Evolutionary conservation across 805 yeast genomes (phyloP), one percentile per base, ranked within the genome.

Genomic region (Naumovozyma dairenensis): DNA sequence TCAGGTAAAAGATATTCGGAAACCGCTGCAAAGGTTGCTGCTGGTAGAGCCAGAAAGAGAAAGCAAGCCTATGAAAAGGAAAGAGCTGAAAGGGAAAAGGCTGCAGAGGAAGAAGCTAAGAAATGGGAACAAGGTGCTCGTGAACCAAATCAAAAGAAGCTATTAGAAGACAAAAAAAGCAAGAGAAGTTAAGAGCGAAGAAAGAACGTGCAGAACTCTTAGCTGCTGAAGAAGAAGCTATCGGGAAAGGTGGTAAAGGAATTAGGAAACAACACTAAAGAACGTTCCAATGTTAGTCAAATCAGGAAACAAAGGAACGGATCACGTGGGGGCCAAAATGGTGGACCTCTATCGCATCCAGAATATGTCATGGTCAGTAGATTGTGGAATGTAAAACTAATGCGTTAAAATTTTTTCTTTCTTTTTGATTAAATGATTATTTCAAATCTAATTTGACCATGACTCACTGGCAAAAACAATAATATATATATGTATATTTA

Each of bases 1-100:
- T 46, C 48, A 44, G 56, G 56, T 33, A 51, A 51, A 33, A 45
- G 56, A 39, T 51, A 48, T 33, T 40, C 48, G 6, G 56, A 51
- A 40, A 42, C 55, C 24, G 54, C 54, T 9, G 43, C 48, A 6
- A 51, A 51, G 36, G 49, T 48, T 21, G 50, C 50, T 16, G 53
- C 48, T 21, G 56, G 56, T 9, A 38, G 42, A 35, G 53, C 51
- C 16, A 48, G 56, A 43, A 48, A 51, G 35, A 36, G 43, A 32
- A 48, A 44, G 32, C 54, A 51, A 36, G 55, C 44, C 22, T 40
- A 38, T 25, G 46, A 42, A 20, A 49, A 51, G 34, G 35, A 36
- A 16, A 31, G 36, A 9, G 36, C 39, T 13, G 46, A 51, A 28
- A 44, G 37, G 29, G 45, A 36, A 14, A 33, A 34, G 15, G 25